Percentiles rank a stretch among this genome's conserved stretches.
These are phyloP conservation scores for Funneliformis caledonium DNA, from an alignment of 371 early-diverging fungal species.

Conservation along the genomic window DNA sequence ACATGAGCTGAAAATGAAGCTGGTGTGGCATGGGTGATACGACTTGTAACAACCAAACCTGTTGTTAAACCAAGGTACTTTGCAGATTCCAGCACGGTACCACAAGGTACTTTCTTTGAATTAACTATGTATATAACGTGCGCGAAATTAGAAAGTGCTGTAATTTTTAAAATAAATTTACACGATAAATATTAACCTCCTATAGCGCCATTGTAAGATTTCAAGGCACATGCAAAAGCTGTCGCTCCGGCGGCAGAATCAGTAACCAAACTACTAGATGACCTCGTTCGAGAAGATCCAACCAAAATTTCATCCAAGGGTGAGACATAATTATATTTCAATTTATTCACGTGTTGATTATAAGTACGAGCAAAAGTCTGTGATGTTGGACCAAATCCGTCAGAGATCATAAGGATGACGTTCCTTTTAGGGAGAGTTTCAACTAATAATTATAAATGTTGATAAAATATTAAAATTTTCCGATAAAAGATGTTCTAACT, in stretches of 20 bases:
- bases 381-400: slow-evolving; percentile 95
- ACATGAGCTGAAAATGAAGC: slow-evolving; percentile 86
- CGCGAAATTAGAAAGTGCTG: not conserved
- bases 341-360: slow-evolving; percentile 60
- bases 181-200: slow-evolving; percentile 52
- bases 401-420: slow-evolving; percentile 92
- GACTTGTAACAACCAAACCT: slow-evolving; percentile 89
- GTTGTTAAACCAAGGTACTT: slow-evolving; percentile 79
- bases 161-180: not conserved
- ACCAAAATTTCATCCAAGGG: slow-evolving; percentile 86
- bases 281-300: slow-evolving; percentile 86
- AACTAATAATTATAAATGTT: not conserved
- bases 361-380: slow-evolving; percentile 87
- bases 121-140: slow-evolving; percentile 53
- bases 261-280: slow-evolving; percentile 80
- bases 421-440: slow-evolving; percentile 52
- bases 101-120: slow-evolving; percentile 73
- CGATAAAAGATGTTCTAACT: not conserved
- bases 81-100: slow-evolving; percentile 94
- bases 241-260: slow-evolving; percentile 98
- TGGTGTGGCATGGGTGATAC: slow-evolving; percentile 92
- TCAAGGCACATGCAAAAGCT: slow-evolving; percentile 84
- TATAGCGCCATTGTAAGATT: slow-evolving; percentile 91
- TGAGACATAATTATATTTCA: slow-evolving; percentile 50
- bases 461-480: not conserved